Percentiles rank a stretch among this genome's conserved stretches.
Evolutionary conservation across 2,329 filamentous ascomycete species (phyloP).

Genomic region (Arachnopeziza araneosa): DNA sequence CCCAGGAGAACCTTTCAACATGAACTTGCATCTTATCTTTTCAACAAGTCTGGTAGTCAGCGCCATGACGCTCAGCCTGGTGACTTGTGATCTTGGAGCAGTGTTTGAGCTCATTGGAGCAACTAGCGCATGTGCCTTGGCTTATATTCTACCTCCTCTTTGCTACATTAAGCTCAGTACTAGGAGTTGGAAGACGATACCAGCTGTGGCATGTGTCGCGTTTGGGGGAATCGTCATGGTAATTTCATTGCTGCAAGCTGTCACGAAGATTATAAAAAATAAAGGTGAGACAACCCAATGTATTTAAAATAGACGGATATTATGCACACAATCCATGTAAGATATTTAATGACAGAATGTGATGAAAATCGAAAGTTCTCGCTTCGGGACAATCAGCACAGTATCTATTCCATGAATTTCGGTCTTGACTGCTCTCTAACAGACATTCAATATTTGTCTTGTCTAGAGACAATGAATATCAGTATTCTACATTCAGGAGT

Average conservation of each 20-base stretch:
- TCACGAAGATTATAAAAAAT: slow-evolving; percentile 54
- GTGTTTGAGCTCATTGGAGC: slow-evolving; percentile 96
- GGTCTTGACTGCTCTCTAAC: not conserved
- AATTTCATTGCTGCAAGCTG: slow-evolving; percentile 70
- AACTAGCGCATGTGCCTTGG: slow-evolving; percentile 87
- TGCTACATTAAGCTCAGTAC: slow-evolving; percentile 93
- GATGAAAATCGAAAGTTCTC: not conserved
- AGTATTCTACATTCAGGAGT: too few species aligned
- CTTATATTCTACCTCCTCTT: slow-evolving; percentile 89
- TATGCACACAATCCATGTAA: slow-evolving; percentile 11
- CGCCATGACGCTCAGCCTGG: slow-evolving; percentile 69
- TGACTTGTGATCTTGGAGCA: slow-evolving; percentile 88
- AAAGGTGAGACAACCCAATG: slow-evolving; percentile 26
- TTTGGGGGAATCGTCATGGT: slow-evolving; percentile 78
- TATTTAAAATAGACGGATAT: slow-evolving; percentile 7
- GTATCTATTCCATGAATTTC: not conserved
- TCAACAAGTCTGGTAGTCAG: slow-evolving; percentile 75
- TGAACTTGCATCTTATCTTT: slow-evolving; percentile 73
- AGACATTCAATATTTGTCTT: not conserved
- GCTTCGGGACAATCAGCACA: too few species aligned
- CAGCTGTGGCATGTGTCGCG: slow-evolving; percentile 64
- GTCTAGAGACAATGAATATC: not conserved
- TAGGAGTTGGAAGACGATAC: slow-evolving; percentile 65
- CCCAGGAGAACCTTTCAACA: slow-evolving; percentile 62
- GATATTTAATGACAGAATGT: slow-evolving; percentile 4